These are phyloP conservation scores for Colletotrichum chlorophyti DNA, from an alignment of 2,329 filamentous ascomycete species.

Conservation along the genomic window DNA sequence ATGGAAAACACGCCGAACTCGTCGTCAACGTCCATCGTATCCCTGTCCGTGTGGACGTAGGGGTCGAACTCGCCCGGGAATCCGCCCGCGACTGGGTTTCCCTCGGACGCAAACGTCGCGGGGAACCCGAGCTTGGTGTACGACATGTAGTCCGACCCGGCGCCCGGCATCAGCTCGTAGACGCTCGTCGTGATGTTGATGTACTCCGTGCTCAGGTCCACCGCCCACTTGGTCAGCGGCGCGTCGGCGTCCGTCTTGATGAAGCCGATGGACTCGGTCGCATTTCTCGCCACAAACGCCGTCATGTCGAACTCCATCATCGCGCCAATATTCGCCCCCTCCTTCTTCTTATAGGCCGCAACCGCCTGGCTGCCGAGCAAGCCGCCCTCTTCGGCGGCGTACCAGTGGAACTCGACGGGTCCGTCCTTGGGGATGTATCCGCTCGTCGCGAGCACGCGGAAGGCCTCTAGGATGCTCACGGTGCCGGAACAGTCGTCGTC, in stretches of 20 bases:
- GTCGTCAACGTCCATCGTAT: constrained; percentile 46
- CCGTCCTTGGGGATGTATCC: constrained; percentile 40
- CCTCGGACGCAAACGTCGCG: constrained; percentile 45
- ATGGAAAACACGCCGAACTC: constrained; percentile 45
- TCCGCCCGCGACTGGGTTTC: constrained; percentile 40
- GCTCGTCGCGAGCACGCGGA: constrained; percentile 66
- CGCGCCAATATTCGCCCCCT: constrained; percentile 68
- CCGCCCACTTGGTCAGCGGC: constrained; percentile 43
- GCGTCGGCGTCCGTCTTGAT: constrained; percentile 45
- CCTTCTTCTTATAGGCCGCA: constrained; percentile 70
- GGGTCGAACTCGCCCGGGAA: constrained; percentile 44
- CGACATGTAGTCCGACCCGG: constrained; percentile 50
- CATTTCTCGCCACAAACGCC: constrained; percentile 43
- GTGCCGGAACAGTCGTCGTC: constrained; percentile 78
- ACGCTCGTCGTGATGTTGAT: constrained; percentile 42
- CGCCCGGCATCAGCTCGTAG: constrained; percentile 38
- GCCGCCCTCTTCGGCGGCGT: constrained; percentile 79
- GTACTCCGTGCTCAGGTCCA: constrained; percentile 43
- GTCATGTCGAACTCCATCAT: constrained; percentile 70
- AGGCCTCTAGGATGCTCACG: constrained; percentile 75
- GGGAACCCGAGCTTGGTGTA: constrained; percentile 47
- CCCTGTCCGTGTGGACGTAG: constrained; percentile 44
- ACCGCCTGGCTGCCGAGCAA: constrained; percentile 68
- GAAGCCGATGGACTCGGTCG: constrained; percentile 47
- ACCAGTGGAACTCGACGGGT: constrained; percentile 79